Evolutionary conservation across 2,329 filamentous ascomycete species (phyloP), one percentile per base, ranked within the genome.

Genomic region (Colletotrichum endophyticum): DNA sequence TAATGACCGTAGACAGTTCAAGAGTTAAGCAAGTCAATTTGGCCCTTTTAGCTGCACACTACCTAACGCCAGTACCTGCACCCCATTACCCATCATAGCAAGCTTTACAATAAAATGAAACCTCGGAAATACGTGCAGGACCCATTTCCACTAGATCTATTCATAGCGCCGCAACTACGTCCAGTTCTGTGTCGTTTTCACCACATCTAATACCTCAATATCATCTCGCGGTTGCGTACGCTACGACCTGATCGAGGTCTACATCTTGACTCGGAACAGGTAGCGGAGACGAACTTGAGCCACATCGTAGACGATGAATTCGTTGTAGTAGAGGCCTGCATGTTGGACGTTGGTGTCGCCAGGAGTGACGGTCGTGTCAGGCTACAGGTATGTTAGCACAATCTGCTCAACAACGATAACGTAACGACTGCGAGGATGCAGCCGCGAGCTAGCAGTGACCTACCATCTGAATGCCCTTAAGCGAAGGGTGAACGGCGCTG

Each of bases 281-380:
- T 95, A 95, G 7, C 94, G 90, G 7, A 95, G 87, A 59, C 92
- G 92, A 39, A 95, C 89, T 82, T 95, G 94, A 1, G 92, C 87
- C 5, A 94, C 86, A 78, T 95, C 90, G 80, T 95, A 95, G 68
- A 88, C 89, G 77, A 95, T 95, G 83, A 92, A 95, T 85, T 95
- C 94, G 81, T 95, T 95, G 85, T 95, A 95, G 66, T 85, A 82
- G 27, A 95, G 86, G 32, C 82, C 84, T 1, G 91, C 88, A 13
- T 84, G 80, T 0, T 78, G 36, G 1, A 91, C 82, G 1, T 87
- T 84, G 1, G 91, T 93, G 2, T 83, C 70, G 0, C 88, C 89
- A 1, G 91, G 90, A 9, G 78, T 81, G 3, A 85, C 81, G 3
- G 81, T 82, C 1, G 85, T 84, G 79, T 93, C 90, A 59, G 91